Evolutionary conservation across 306 rosid species (phyloP).

Genomic region (Vigna unguiculata): DNA sequence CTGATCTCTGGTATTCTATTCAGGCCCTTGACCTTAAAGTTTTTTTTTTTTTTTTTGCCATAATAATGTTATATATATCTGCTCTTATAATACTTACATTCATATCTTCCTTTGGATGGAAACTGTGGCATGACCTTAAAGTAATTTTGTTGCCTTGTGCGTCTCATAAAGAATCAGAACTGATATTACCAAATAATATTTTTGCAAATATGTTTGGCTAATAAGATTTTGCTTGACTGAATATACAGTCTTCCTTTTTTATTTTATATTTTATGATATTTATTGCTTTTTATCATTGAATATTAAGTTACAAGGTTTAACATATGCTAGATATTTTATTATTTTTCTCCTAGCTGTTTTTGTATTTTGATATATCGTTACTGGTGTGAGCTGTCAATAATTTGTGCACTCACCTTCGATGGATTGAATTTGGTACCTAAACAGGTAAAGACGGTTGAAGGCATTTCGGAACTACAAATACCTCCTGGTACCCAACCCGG

Average conservation of each 20-base stretch:
- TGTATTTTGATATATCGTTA: not conserved
- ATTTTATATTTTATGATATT: not conserved
- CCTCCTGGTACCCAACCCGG: conserved; percentile 97
- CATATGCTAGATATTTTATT: conserved; percentile 7
- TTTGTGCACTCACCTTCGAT: conserved; percentile 34
- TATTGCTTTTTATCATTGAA: conserved; percentile 9
- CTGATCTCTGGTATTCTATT: conserved; percentile 8
- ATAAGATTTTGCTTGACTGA: conserved; percentile 33
- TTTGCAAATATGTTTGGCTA: not conserved
- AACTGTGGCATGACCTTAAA: not conserved
- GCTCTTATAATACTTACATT: conserved; percentile 9
- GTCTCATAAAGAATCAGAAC: not conserved
- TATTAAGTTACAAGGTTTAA: not conserved
- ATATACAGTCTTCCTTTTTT: not conserved
- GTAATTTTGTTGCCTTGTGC: conserved; percentile 17
- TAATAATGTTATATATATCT: conserved; percentile 3
- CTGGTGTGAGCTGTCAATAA: conserved; percentile 31
- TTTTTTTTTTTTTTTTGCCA: not conserved
- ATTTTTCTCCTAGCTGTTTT: not conserved
- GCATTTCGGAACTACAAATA: conserved; percentile 71
- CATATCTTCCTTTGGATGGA: conserved; percentile 22
- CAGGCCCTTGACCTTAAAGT: not conserved
- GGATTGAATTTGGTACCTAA: conserved; percentile 44
- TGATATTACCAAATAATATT: not conserved
- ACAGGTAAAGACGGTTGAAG: conserved; percentile 95